Percentiles rank a stretch among this genome's conserved stretches.
phyloP scores from a whole-genome alignment of 2,329 filamentous ascomycete species.

The Paracamarosporium sp. region DNA sequence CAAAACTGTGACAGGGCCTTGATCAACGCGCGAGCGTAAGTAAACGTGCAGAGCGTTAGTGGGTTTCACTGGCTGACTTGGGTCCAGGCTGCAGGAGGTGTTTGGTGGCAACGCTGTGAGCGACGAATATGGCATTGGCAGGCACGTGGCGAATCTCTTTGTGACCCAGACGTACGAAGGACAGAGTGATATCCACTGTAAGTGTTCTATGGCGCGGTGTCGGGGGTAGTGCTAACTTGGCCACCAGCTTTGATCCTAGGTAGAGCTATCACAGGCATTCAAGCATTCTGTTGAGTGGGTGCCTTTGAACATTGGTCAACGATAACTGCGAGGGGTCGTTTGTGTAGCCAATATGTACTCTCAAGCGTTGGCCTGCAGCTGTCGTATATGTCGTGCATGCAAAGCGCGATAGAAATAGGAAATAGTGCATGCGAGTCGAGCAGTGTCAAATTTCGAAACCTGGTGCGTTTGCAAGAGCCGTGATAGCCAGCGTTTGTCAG shows the following conservation, averaged over 20 bases:
- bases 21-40: conserved; percentile 72
- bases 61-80: neutral
- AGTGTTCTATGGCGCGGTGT: conserved; percentile 51
- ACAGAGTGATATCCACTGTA: conserved; percentile 96
- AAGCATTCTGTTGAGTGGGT: conserved; percentile 72
- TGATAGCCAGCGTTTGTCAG: conserved; percentile 13
- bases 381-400: conserved; percentile 28
- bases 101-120: conserved; percentile 98
- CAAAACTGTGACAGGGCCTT: conserved; percentile 96
- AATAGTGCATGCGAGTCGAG: conserved; percentile 21
- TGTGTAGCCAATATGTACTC: conserved; percentile 1
- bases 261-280: conserved; percentile 68
- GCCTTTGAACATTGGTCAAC: neutral
- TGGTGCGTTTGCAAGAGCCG: conserved; percentile 12
- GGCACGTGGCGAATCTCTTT: conserved; percentile 94
- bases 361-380: conserved; percentile 11
- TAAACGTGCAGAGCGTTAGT: conserved; percentile 11
- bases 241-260: conserved; percentile 56
- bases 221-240: conserved; percentile 34
- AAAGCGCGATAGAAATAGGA: conserved; percentile 20
- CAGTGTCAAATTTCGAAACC: conserved; percentile 15
- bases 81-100: conserved; percentile 79
- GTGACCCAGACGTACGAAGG: conserved; percentile 98
- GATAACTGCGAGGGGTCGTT: neutral
- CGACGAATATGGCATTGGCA: conserved; percentile 93